Evolutionary conservation across 2,329 filamentous ascomycete species (phyloP).

Genomic region (Plenodomus lindquistii): DNA sequence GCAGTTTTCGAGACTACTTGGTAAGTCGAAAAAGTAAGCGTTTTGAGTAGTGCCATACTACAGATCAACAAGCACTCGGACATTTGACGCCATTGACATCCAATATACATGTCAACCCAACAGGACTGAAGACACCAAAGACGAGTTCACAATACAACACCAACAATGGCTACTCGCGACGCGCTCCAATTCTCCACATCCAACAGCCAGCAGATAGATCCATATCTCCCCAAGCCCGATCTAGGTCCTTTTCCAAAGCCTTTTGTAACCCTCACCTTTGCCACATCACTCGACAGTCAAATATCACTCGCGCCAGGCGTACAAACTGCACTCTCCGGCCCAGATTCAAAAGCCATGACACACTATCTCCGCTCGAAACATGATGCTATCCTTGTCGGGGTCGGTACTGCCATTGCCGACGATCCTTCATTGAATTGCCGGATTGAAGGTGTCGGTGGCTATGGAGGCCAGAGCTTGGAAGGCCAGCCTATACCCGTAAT

Average conservation of each 20-base stretch:
- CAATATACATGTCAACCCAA: neutral
- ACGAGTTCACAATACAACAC: slow-evolving; percentile 4
- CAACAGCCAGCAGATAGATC: slow-evolving; percentile 52
- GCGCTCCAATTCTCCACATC: slow-evolving; percentile 48
- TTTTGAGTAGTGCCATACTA: no score
- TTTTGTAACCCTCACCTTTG: slow-evolving; percentile 76
- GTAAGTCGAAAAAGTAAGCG: no score
- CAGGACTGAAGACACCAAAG: neutral
- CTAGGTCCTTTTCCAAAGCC: slow-evolving; percentile 16
- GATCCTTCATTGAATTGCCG: slow-evolving; percentile 86
- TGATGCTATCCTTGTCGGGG: slow-evolving; percentile 82
- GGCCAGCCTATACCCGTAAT: slow-evolving; percentile 80
- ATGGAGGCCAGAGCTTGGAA: slow-evolving; percentile 55
- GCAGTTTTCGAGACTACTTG: no score
- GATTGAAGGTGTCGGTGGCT: slow-evolving; percentile 63
- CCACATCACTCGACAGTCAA: slow-evolving; percentile 83
- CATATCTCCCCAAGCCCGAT: slow-evolving; percentile 52
- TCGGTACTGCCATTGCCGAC: slow-evolving; percentile 81
- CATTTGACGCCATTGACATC: no score
- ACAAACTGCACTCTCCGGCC: slow-evolving; percentile 82
- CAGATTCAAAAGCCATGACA: slow-evolving; percentile 86
- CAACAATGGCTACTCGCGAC: slow-evolving; percentile 17
- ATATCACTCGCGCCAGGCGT: slow-evolving; percentile 75
- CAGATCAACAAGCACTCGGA: no score
- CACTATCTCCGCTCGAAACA: slow-evolving; percentile 84